These are phyloP conservation scores for Dioscorea zingiberensis DNA, from an alignment of 106 monocot genomes.

Conservation along the genomic window DNA sequence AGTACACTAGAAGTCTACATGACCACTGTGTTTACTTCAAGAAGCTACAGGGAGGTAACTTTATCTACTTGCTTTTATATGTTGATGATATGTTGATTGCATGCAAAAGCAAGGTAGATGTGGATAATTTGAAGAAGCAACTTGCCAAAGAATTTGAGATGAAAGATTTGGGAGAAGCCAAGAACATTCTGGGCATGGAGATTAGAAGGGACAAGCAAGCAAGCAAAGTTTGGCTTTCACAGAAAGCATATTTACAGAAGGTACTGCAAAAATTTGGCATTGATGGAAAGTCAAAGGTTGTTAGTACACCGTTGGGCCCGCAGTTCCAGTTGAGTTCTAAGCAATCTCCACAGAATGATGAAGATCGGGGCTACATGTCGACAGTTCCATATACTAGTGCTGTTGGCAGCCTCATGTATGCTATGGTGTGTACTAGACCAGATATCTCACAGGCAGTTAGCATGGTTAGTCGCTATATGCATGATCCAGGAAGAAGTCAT, in stretches of 20 bases:
- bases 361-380: too few species aligned
- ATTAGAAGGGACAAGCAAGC: neutral
- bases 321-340: too few species aligned
- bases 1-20: neutral
- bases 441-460: neutral
- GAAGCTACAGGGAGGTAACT: neutral
- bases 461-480: neutral
- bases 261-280: neutral
- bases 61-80: neutral
- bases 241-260: neutral
- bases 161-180: neutral
- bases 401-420: neutral
- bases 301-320: too few species aligned
- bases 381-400: neutral
- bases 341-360: too few species aligned
- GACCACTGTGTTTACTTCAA: slow-evolving; percentile 3
- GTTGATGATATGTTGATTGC: slow-evolving; percentile 6
- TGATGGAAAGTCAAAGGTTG: neutral
- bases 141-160: neutral
- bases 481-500: neutral
- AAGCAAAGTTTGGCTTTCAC: neutral
- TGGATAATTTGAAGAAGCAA: neutral
- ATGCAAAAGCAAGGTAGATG: neutral
- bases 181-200: neutral
- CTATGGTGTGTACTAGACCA: neutral